These are phyloP conservation scores for Flammula alnicola DNA, from an alignment of 1,284 basidiomycete species.

Conservation along the genomic window DNA sequence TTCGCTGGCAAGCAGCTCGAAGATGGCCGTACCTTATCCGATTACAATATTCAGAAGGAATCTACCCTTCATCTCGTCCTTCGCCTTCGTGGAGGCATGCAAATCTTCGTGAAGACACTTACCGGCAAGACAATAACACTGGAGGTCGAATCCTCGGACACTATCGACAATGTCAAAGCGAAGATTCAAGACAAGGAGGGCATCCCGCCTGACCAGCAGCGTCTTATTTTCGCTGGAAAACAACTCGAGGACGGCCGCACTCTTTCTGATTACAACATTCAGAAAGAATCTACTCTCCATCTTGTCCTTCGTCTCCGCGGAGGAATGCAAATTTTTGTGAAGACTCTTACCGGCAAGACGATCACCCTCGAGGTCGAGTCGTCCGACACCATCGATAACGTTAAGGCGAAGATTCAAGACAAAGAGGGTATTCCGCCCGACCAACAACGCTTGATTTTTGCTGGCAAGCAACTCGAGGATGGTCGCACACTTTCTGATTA, in stretches of 20 bases:
- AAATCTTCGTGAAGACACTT: conserved; percentile 86
- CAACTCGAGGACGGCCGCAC: conserved; percentile 87
- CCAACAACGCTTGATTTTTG: conserved; percentile 84
- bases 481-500: conserved; percentile 79
- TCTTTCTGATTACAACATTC: conserved; percentile 80
- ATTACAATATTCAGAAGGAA: conserved; percentile 84
- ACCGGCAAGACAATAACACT: conserved; percentile 96
- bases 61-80: conserved; percentile 85
- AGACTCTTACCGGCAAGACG: conserved; percentile 61
- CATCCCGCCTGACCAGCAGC: conserved; percentile 81
- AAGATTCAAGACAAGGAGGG: conserved; percentile 88
- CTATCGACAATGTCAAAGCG: conserved; percentile 87
- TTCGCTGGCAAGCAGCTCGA: conserved; percentile 90
- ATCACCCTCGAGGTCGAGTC: conserved; percentile 75
- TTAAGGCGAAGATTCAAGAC: conserved; percentile 86
- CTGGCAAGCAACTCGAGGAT: conserved; percentile 81
- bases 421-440: conserved; percentile 88
- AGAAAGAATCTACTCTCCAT: conserved; percentile 76
- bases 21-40: conserved; percentile 80
- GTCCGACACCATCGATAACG: conserved; percentile 89
- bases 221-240: conserved; percentile 85
- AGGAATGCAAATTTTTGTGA: conserved; percentile 76
- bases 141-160: conserved; percentile 90
- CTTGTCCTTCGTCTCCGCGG: conserved; percentile 72
- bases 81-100: conserved; percentile 89